Evolutionary conservation across 306 rosid genomes (phyloP).

Genomic region (Vigna angularis): DNA sequence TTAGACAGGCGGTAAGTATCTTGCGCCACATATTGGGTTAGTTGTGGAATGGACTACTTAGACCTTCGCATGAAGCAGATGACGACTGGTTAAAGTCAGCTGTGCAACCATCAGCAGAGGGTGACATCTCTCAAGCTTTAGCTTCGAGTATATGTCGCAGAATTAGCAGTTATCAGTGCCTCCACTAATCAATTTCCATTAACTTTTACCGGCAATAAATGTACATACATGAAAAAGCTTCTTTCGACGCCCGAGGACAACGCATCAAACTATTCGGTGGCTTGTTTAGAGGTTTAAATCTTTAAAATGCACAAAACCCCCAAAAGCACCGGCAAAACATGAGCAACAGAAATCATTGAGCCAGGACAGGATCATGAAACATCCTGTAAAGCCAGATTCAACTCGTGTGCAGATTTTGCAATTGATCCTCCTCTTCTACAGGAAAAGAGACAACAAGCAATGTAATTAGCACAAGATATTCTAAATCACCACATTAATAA

Average conservation of each 20-base stretch:
- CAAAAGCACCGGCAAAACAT: conserved; percentile 39
- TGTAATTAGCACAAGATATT: conserved; percentile 43
- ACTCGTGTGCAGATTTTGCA: conserved; percentile 90
- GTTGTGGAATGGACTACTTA: conserved; percentile 45
- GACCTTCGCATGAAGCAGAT: conserved; percentile 44
- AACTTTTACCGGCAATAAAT: conserved; percentile 46
- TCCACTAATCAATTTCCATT: conserved; percentile 48
- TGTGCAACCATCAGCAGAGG: conserved; percentile 58
- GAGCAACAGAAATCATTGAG: conserved; percentile 43
- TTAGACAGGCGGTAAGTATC: conserved; percentile 37
- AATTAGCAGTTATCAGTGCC: conserved; percentile 58
- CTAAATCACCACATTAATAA: conserved; percentile 19
- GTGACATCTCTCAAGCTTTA: conserved; percentile 47
- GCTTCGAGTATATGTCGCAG: conserved; percentile 46
- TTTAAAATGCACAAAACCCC: conserved; percentile 62
- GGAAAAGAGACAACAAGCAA: conserved; percentile 38
- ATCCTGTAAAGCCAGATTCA: conserved; percentile 86
- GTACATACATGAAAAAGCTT: conserved; percentile 58
- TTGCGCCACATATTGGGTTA: conserved; percentile 48
- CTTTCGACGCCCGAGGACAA: conserved; percentile 46
- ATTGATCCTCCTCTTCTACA: conserved; percentile 93
- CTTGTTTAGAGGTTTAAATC: conserved; percentile 54
- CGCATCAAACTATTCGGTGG: conserved; percentile 51
- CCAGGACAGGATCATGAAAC: conserved; percentile 56
- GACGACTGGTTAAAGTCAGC: conserved; percentile 47